A percentile compares a stretch with the other conserved stretches of the same genome.
Evolutionary conservation across 495 filamentous ascomycete species (phyloP).

Genomic region (Xylaria sp.): DNA sequence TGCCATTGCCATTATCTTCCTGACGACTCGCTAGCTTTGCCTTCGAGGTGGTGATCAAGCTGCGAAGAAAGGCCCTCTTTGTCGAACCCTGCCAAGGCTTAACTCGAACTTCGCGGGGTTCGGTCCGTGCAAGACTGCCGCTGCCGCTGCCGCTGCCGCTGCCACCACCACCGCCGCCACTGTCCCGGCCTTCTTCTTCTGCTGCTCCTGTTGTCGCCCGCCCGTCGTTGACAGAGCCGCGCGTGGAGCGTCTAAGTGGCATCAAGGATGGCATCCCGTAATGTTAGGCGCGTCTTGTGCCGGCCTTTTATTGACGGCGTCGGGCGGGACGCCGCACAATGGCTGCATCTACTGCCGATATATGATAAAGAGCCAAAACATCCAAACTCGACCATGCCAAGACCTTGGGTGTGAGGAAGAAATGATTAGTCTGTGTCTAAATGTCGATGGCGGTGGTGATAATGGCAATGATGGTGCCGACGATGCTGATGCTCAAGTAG

Average conservation of each 20-base stretch:
- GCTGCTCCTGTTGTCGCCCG: slow-evolving; percentile 31
- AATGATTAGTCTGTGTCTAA: not conserved
- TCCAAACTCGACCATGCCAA: not conserved
- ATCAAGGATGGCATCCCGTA: slow-evolving; percentile 36
- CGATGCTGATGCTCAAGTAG: not conserved
- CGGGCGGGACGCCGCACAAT: slow-evolving; percentile 30
- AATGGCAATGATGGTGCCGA: slow-evolving; percentile 1
- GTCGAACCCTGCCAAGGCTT: slow-evolving; percentile 15
- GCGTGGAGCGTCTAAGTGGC: slow-evolving; percentile 34
- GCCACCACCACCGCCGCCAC: not conserved
- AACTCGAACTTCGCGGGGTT: slow-evolving; percentile 2
- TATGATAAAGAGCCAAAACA: not conserved
- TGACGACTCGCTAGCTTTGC: slow-evolving; percentile 16
- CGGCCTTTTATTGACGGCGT: slow-evolving; percentile 26
- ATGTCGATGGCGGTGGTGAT: not conserved
- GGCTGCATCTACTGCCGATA: slow-evolving; percentile 30
- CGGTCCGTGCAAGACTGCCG: not conserved
- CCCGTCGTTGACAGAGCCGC: slow-evolving; percentile 34
- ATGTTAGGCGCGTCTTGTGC: slow-evolving; percentile 14
- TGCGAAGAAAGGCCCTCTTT: slow-evolving; percentile 26
- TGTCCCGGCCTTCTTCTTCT: slow-evolving; percentile 3
- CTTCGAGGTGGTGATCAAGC: slow-evolving; percentile 23
- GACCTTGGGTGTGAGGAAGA: not conserved
- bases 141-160: too few species aligned
- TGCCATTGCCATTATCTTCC: not conserved